A percentile compares a stretch with the other conserved stretches of the same genome.
Conservation (phyloP, 352 stramenopile species). For the Pythium scleroteichum region DNA sequence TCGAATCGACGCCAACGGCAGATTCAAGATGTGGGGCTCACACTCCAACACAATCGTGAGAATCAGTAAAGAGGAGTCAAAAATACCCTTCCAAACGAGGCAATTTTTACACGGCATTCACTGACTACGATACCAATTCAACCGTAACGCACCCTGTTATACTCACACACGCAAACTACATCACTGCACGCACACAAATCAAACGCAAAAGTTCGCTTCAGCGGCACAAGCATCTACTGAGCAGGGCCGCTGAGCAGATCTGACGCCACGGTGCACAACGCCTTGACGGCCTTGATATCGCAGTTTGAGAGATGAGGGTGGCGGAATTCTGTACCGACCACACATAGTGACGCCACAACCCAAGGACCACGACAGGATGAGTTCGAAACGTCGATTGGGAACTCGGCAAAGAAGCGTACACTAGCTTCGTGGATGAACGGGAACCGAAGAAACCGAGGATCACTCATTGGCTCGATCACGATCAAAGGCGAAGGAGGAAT, state of each 20-base stretch:
- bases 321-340: slow-evolving; percentile 31
- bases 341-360: slow-evolving; percentile 43
- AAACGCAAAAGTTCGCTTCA: background rate
- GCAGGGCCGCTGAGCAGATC: slow-evolving; percentile 39
- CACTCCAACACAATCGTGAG: too few species aligned
- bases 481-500: slow-evolving; percentile 36
- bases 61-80: slow-evolving; percentile 4
- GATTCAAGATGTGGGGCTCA: background rate
- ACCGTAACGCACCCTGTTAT: slow-evolving; percentile 11
- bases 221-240: background rate
- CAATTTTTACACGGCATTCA: slow-evolving; percentile 3
- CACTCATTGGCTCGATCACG: slow-evolving; percentile 38
- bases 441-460: slow-evolving; percentile 40
- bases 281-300: slow-evolving; percentile 45
- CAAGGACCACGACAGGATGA: slow-evolving; percentile 13
- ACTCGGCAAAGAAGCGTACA: slow-evolving; percentile 56
- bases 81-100: slow-evolving; percentile 21
- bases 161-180: slow-evolving; percentile 11
- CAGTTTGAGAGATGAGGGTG: slow-evolving; percentile 37
- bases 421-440: slow-evolving; percentile 38
- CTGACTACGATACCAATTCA: background rate
- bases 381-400: slow-evolving; percentile 35
- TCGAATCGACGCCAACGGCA: too few species aligned
- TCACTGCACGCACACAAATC: background rate
- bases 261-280: slow-evolving; percentile 55